Conservation (phyloP, 306 rosid species). For the Styphnolobium japonicum region DNA sequence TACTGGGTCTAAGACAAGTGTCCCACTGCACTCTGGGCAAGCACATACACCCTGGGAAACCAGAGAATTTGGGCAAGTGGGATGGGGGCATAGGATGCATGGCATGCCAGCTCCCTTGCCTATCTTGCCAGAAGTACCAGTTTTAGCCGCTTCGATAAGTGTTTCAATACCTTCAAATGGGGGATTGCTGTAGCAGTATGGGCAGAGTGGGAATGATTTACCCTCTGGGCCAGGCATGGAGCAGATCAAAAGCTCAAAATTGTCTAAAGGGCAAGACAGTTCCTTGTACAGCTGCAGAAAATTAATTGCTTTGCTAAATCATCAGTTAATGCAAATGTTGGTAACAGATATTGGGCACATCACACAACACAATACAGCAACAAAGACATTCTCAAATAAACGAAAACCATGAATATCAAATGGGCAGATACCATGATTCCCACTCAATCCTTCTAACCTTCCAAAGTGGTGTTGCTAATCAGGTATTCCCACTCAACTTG, state of each 20-base stretch:
- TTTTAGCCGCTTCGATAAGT: constrained; percentile 54
- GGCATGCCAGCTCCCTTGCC: constrained; percentile 98
- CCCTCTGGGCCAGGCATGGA: constrained; percentile 90
- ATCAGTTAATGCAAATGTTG: constrained; percentile 2
- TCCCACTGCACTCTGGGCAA: constrained; percentile 95
- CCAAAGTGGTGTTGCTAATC: background rate
- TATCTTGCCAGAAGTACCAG: constrained; percentile 51
- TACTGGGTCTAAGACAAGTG: constrained; percentile 82
- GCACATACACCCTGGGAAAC: constrained; percentile 88
- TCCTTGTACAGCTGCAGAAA: constrained; percentile 84
- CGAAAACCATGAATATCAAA: constrained; percentile 13
- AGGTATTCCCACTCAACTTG: background rate
- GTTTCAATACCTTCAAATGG: constrained; percentile 91
- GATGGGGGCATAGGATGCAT: constrained; percentile 90
- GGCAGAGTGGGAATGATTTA: constrained; percentile 88
- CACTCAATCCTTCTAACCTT: constrained; percentile 5
- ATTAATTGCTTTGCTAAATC: background rate
- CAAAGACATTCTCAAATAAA: constrained; percentile 4
- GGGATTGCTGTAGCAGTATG: constrained; percentile 93
- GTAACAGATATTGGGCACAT: background rate
- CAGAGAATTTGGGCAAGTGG: constrained; percentile 82
- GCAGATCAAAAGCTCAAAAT: constrained; percentile 84
- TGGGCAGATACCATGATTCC: constrained; percentile 11
- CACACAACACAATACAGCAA: constrained; percentile 7
- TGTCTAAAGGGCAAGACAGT: constrained; percentile 86